phyloP scores from a whole-genome alignment of 441 rosid genomes.

The Lepidium campestre region DNA sequence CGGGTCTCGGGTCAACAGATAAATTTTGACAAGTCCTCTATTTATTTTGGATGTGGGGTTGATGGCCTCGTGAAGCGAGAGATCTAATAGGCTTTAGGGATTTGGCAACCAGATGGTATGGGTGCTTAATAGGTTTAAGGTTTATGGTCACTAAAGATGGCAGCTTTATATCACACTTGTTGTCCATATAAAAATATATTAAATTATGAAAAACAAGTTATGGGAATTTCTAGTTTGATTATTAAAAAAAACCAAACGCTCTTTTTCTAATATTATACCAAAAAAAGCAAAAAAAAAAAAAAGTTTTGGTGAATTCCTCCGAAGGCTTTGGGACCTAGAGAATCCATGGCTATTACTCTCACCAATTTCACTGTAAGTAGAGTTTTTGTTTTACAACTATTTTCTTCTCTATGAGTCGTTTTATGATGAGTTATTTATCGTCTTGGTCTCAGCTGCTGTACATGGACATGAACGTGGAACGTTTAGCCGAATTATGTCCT shows the following conservation, averaged over 20 bases:
- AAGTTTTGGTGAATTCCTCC: no score
- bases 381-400: background rate
- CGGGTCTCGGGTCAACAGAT: no score
- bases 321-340: slow-evolving; percentile 19
- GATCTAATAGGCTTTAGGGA: no score
- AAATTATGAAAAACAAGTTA: background rate
- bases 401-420: background rate
- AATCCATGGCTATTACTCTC: slow-evolving; percentile 8
- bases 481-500: slow-evolving; percentile 73
- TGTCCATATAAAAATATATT: background rate
- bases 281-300: no score
- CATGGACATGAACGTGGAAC: slow-evolving; percentile 43
- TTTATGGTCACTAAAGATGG: slow-evolving; percentile 8
- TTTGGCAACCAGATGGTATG: no score
- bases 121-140: no score
- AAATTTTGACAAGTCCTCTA: no score
- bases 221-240: background rate
- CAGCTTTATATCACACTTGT: slow-evolving; percentile 20
- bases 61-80: no score
- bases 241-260: background rate
- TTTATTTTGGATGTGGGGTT: no score
- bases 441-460: slow-evolving; percentile 49
- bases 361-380: slow-evolving; percentile 15
- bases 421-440: background rate
- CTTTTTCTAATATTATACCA: background rate